phyloP scores from a whole-genome alignment of 352 stramenopile species.

The Phytophthora melonis region DNA sequence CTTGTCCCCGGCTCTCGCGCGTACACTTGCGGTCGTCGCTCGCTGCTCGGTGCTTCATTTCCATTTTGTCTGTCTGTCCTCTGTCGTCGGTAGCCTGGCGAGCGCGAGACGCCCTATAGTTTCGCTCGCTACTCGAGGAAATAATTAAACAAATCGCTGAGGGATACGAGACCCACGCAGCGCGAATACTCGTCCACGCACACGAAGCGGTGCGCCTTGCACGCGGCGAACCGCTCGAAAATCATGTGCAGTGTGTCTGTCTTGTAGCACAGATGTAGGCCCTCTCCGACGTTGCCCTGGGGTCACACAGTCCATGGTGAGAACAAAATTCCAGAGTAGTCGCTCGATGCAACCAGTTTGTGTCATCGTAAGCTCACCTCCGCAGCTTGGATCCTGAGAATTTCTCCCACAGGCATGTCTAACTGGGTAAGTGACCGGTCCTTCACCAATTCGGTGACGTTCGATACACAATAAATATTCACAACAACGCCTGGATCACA shows the following conservation, averaged over 20 bases:
- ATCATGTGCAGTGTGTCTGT: slow-evolving; percentile 92
- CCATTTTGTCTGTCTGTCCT: slow-evolving; percentile 17
- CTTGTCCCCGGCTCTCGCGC: slow-evolving; percentile 24
- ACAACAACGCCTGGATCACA: slow-evolving; percentile 74
- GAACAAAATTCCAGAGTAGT: background rate
- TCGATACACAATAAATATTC: slow-evolving; percentile 94
- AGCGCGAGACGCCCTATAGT: slow-evolving; percentile 27
- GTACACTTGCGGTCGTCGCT: slow-evolving; percentile 22
- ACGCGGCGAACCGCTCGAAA: slow-evolving; percentile 87
- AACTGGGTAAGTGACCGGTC: slow-evolving; percentile 89
- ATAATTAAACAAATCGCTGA: slow-evolving; percentile 93
- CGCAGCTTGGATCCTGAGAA: slow-evolving; percentile 86
- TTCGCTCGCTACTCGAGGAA: slow-evolving; percentile 79
- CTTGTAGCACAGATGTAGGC: slow-evolving; percentile 88
- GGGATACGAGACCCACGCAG: slow-evolving; percentile 86
- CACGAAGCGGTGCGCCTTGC: slow-evolving; percentile 88
- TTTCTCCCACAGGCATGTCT: slow-evolving; percentile 90
- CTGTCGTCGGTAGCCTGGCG: slow-evolving; percentile 21
- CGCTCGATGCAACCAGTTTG: background rate
- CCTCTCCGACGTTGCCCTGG: slow-evolving; percentile 85
- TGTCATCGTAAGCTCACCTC: slow-evolving; percentile 55
- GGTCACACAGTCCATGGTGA: slow-evolving; percentile 19
- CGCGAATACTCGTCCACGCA: slow-evolving; percentile 88
- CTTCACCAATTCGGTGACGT: slow-evolving; percentile 91
- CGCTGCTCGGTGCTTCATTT: slow-evolving; percentile 36